Evolutionary conservation across 306 rosid genomes (phyloP).

Genomic region (Ochetophila trinervis): DNA sequence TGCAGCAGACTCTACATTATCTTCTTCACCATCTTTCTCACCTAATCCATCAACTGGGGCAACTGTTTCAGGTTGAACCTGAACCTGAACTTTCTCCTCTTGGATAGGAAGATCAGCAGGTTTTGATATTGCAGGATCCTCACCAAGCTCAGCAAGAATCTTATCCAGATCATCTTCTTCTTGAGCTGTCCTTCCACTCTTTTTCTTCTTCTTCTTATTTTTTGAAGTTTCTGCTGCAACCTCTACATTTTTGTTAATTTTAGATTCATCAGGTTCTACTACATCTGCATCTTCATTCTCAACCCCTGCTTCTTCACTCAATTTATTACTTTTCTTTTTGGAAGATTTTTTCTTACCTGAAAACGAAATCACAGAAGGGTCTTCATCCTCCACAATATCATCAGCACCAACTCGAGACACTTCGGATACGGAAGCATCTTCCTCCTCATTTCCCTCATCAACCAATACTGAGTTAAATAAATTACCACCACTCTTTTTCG

Average conservation of each 20-base stretch:
- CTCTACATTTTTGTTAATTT: slow-evolving; percentile 48
- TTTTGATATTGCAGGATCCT: slow-evolving; percentile 39
- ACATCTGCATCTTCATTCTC: slow-evolving; percentile 35
- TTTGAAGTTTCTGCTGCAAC: slow-evolving; percentile 56
- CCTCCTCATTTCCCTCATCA: slow-evolving; percentile 48
- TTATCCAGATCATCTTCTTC: slow-evolving; percentile 97
- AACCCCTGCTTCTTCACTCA: slow-evolving; percentile 36
- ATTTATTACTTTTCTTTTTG: slow-evolving; percentile 60
- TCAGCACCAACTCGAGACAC: slow-evolving; percentile 38
- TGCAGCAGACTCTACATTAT: slow-evolving; percentile 80
- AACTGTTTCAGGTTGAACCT: slow-evolving; percentile 47
- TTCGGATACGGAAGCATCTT: slow-evolving; percentile 35
- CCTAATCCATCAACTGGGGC: slow-evolving; percentile 39
- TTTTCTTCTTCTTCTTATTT: slow-evolving; percentile 90
- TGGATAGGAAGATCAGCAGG: slow-evolving; percentile 36
- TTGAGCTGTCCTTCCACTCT: slow-evolving; percentile 86
- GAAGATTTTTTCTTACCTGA: slow-evolving; percentile 89
- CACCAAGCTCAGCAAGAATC: slow-evolving; percentile 95
- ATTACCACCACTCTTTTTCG: slow-evolving; percentile 49
- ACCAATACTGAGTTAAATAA: slow-evolving; percentile 32
- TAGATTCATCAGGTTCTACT: slow-evolving; percentile 33
- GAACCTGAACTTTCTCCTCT: slow-evolving; percentile 55
- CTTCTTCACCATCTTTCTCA: slow-evolving; percentile 81
- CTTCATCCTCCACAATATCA: slow-evolving; percentile 42
- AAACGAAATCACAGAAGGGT: slow-evolving; percentile 47